Evolutionary conservation across 805 yeast species (phyloP), one percentile per base, ranked within the genome.

Genomic region (Ogataea siamensis): DNA sequence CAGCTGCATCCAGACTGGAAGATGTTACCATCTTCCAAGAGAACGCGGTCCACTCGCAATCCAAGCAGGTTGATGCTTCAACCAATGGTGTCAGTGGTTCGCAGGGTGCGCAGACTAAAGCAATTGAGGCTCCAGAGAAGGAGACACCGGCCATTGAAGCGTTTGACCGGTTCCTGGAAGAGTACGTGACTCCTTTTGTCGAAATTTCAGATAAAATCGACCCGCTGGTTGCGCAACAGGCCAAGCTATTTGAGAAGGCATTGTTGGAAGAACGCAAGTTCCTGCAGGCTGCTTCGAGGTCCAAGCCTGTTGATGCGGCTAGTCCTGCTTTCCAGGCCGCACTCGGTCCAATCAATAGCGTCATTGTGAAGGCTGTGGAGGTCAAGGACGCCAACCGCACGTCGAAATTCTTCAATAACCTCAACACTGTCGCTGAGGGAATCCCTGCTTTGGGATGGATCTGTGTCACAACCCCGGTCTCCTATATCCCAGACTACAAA

Each of bases 391-490:
- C 69, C 28, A 83, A 86, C 60, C 78, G 96, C 50, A 68, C 71
- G 32, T 81, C 86, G 17, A 73, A 75, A 46, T 71, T 66, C 48
- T 73, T 71, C 58, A 77, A 85, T 53, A 86, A 85, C 57, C 71
- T 93, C 61, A 87, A 83, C 51, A 76, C 97, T 2, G 72, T 93
- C 28, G 76, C 88, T 17, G 98, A 93, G 58, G 97, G 96, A 34
- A 77, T 84, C 7, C 88, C 96, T 8, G 87, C 85, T 5, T 69
- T 89, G 37, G 95, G 95, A 16, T 93, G 99, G 99, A 74, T 91
- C 45, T 78, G 86, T 13, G 74, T 76, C 5, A 76, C 72, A 3
- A 78, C 87, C 4, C 96, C 97, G 1, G 76, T 83, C 11, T 76
- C 87, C 0, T 75, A 71, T 47, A 74, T 93, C 40, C 76, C 83